Base-by-base conservation (phyloP, 1,284 basidiomycete genomes). In the Cryptococcus sp. region DNA sequence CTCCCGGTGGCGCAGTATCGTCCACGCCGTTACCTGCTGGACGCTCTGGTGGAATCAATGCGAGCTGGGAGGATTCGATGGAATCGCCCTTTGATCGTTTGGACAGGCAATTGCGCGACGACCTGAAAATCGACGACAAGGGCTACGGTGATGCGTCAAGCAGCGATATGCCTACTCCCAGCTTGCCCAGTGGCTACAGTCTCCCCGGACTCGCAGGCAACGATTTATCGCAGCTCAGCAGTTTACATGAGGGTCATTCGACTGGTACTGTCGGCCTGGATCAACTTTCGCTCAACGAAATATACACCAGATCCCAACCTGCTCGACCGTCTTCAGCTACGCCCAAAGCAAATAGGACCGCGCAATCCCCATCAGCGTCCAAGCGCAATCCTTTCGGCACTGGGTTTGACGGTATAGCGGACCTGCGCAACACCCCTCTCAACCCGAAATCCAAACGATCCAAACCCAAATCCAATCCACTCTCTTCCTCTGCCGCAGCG, bases 81-180 rank as follows among this genome's bases (percentile, higher is more conserved):
- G 88, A 90, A 69, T 88, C 87, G 0, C 90, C 91, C 8, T 84
- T 92, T 50, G 84, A 87, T 46, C 84, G 86, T 25, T 80, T 91
- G 54, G 87, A 88, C 62, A 82, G 86, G 47, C 85, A 89, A 57
- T 78, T 92, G 3, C 83, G 84, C 59, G 66, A 72, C 38, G 84
- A 84, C 22, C 81, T 89, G 48, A 80, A 56, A 23, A 59, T 67
- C 45, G 62, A 60, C 13, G 50, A 61, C 45, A 45, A 40, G 13
- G 51, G 22, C 11, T 59, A 51, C 41, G 57, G 49, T 31, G 42
- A 51, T 59, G 50, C 50, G 17, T 58, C 57, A 31, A 60, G 52
- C 20, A 54, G 61, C 22, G 67, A 65, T 38, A 60, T 65, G 51
- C 66, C 72, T 1, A 73, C 75, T 3, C 75, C 73, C 0, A 70